Conservation (phyloP, 2,329 filamentous ascomycete genomes). For the Venturia asperata region DNA sequence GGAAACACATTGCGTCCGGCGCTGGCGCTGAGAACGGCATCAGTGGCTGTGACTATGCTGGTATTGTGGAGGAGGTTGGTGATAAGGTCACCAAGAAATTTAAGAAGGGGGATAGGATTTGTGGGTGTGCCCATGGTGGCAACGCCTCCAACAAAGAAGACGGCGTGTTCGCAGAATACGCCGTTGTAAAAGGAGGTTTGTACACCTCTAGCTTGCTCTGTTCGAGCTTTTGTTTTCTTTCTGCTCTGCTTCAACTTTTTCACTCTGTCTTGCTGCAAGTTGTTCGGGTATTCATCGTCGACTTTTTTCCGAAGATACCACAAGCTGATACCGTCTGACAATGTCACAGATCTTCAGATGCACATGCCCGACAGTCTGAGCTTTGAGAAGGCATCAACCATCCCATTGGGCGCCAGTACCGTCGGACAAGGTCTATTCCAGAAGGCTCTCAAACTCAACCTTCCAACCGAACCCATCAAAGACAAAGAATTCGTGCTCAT, state of each 20-base stretch:
- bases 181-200: conserved; percentile 14
- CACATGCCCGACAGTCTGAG: conserved; percentile 30
- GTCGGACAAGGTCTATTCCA: conserved; percentile 20
- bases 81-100: conserved; percentile 26
- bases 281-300: background rate
- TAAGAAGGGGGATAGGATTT: conserved; percentile 19
- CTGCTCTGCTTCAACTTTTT: no score
- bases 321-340: background rate
- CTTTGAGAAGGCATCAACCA: conserved; percentile 35
- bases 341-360: conserved; percentile 21
- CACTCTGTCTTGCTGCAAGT: background rate
- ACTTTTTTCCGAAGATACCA: background rate
- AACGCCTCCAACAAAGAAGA: conserved; percentile 13
- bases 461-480: conserved; percentile 27
- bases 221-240: background rate
- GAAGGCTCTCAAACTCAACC: conserved; percentile 13
- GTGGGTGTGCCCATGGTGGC: conserved; percentile 13
- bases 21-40: conserved; percentile 30
- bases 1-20: conserved; percentile 26
- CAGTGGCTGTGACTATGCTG: conserved; percentile 34
- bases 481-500: conserved; percentile 40
- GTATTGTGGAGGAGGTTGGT: conserved; percentile 33
- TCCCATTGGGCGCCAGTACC: conserved; percentile 23
- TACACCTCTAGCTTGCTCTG: background rate
- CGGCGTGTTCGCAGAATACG: conserved; percentile 17